phyloP scores from a whole-genome alignment of 371 early-diverging fungal species.

The Lichtheimia ornata region DNA sequence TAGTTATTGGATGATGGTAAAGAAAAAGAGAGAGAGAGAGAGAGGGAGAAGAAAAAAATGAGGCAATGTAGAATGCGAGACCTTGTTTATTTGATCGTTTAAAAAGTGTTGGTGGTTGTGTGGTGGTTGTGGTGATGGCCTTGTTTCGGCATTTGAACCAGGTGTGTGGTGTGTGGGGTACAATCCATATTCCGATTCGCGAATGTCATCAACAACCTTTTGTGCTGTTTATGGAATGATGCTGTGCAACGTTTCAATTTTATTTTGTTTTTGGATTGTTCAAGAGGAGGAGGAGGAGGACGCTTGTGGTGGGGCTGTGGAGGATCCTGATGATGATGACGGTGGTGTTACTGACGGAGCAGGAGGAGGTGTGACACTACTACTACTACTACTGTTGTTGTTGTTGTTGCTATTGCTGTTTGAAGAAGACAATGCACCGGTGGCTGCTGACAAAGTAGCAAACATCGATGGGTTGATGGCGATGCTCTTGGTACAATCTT shows the following conservation, averaged over 20 bases:
- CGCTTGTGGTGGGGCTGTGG: no score
- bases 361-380: no score
- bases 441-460: constrained; percentile 3
- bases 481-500: constrained; percentile 86
- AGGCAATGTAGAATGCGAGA: neutral
- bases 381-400: neutral
- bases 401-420: neutral
- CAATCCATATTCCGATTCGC: constrained; percentile 10
- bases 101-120: neutral
- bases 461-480: constrained; percentile 73
- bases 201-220: constrained; percentile 13
- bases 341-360: neutral
- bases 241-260: neutral
- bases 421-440: neutral
- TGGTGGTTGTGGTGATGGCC: neutral
- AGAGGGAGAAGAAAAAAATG: neutral
- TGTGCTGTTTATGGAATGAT: neutral
- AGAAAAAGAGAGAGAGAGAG: no score
- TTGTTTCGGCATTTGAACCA: neutral
- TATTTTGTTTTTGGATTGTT: neutral
- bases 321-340: neutral
- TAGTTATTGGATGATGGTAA: no score
- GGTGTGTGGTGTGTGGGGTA: constrained; percentile 7
- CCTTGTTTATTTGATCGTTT: constrained; percentile 2
- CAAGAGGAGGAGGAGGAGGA: no score